phyloP scores from a whole-genome alignment of 169 alveolate species.

The Cyclospora cayetanensis region DNA sequence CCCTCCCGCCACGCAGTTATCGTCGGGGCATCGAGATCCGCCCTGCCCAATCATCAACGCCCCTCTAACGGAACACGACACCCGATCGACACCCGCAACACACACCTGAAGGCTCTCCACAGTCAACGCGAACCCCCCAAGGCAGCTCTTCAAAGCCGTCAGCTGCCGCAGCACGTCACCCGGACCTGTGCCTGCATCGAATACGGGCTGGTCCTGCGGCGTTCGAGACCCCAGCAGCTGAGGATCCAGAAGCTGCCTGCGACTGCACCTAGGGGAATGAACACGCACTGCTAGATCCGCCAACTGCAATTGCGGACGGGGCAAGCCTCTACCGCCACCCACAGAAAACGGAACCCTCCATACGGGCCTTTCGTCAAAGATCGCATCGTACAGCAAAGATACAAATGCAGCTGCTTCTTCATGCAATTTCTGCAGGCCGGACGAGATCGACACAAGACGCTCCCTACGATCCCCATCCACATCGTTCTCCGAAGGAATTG shows the following conservation, averaged over 20 bases:
- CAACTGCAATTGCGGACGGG: not conserved
- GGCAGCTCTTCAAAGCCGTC: slow-evolving; percentile 24
- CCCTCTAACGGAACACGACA: slow-evolving; percentile 44
- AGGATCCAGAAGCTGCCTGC: slow-evolving; percentile 31
- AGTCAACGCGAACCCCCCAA: slow-evolving; percentile 9
- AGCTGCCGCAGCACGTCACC: slow-evolving; percentile 25
- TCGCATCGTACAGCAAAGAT: not conserved
- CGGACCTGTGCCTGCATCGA: slow-evolving; percentile 23
- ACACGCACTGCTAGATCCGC: not conserved
- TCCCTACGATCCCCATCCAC: not conserved
- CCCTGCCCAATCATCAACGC: too few relatives aligned
- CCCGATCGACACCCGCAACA: slow-evolving; percentile 19
- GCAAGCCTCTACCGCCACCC: not conserved
- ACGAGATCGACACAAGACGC: not conserved
- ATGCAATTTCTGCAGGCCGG: not conserved
- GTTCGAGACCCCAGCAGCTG: slow-evolving; percentile 33
- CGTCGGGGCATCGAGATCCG: too few relatives aligned
- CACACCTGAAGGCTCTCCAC: slow-evolving; percentile 34
- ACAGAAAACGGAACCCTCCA: not conserved
- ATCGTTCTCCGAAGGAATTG: not conserved
- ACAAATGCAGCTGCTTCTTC: not conserved
- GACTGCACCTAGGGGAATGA: slow-evolving; percentile 27
- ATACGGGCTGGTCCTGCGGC: slow-evolving; percentile 7
- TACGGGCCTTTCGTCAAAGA: not conserved
- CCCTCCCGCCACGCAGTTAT: not conserved